Base-by-base conservation (phyloP, 805 yeast species). In the Pichia cephalocereana region DNA sequence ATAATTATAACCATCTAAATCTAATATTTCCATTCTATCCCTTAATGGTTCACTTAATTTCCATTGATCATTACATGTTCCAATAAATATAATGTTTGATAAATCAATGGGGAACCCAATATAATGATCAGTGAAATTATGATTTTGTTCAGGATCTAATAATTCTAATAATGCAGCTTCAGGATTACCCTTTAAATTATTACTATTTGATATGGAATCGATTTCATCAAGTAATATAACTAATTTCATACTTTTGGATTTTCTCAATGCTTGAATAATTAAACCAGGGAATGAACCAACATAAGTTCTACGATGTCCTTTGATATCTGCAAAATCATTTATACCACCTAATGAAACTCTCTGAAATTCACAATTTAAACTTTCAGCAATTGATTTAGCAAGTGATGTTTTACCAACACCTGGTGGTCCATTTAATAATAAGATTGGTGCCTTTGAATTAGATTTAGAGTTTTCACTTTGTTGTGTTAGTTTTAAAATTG, bases 231-330 rank as follows among this genome's bases (percentile, higher is more conserved):
- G 68, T 45, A 88, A 69, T 48, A 88, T 82, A 18, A 88, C 86
- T 0, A 96, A 96, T 57, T 86, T 86, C 83, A 83, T 82, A 1
- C 82, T 72, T 15, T 86, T 78, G 0, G 87, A 79, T 57, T 83
- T 84, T 43, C 95, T 74, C 39, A 88, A 65, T 0, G 90, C 86
- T 65, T 83, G 90, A 31, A 86, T 75, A 28, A 88, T 69, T 42
- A 84, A 69, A 9, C 96, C 96, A 0, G 96, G 95, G 86, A 86
- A 83, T 1, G 96, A 87, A 8, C 96, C 96, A 38, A 88, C 90
- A 62, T 88, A 88, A 0, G 96, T 88, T 59, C 96, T 74, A 63
- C 96, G 72, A 63, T 88, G 96, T 2, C 96, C 96, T 52, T 95
- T 74, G 48, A 88, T 82, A 56, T 88, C 96, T 4, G 93, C 84